Evolutionary conservation across 768 basidiomycete species (phyloP).

Genomic region (Cyclocybe aegerita): DNA sequence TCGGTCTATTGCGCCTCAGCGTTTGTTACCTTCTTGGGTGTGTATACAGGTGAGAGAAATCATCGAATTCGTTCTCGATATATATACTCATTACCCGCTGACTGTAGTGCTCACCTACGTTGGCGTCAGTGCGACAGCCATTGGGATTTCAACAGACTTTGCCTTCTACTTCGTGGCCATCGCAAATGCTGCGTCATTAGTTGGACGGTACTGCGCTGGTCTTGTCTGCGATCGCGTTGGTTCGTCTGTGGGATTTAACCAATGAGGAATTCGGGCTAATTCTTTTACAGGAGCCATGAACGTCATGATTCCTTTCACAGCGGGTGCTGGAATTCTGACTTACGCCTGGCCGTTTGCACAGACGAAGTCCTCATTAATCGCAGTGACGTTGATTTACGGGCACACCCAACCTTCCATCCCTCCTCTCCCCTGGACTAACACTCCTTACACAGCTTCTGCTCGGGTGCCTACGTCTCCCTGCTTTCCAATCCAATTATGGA

Average conservation of each 20-base stretch:
- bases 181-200: slow-evolving; percentile 62
- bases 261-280: background rate
- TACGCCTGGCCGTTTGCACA: slow-evolving; percentile 70
- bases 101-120: slow-evolving; percentile 67
- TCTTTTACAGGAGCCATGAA: slow-evolving; percentile 57
- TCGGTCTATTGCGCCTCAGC: slow-evolving; percentile 57
- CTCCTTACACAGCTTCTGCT: slow-evolving; percentile 33
- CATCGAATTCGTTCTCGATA: background rate
- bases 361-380: slow-evolving; percentile 44
- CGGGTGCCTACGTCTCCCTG: slow-evolving; percentile 62
- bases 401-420: slow-evolving; percentile 23
- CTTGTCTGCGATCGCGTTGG: slow-evolving; percentile 55
- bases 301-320: slow-evolving; percentile 63
- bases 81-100: background rate
- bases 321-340: slow-evolving; percentile 55
- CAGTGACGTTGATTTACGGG: slow-evolving; percentile 65
- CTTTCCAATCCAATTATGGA: slow-evolving; percentile 56
- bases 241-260: slow-evolving; percentile 20
- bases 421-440: background rate
- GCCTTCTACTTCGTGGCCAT: slow-evolving; percentile 68
- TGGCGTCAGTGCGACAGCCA: slow-evolving; percentile 50
- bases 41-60: slow-evolving; percentile 55
- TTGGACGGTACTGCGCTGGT: slow-evolving; percentile 61
- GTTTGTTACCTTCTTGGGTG: slow-evolving; percentile 59
- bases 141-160: slow-evolving; percentile 49